phyloP scores from a whole-genome alignment of 1,284 basidiomycete species.

The Cystobasidiaceae sp. region DNA sequence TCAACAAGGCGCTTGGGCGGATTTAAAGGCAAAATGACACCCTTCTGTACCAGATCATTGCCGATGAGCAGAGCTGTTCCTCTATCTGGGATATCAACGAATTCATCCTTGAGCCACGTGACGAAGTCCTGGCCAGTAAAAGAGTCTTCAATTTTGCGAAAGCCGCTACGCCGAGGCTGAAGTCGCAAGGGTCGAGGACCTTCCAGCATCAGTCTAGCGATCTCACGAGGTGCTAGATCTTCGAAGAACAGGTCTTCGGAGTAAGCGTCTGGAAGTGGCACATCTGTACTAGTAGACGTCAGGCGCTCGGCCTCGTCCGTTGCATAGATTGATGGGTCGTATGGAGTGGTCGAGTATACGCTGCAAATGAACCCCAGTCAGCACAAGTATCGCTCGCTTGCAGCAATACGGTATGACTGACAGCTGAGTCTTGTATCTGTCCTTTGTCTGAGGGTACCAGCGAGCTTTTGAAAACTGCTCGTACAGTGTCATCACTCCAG shows the following conservation, averaged over 20 bases:
- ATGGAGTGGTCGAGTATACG: constrained; percentile 12
- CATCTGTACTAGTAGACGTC: neutral
- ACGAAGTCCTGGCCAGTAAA: constrained; percentile 83
- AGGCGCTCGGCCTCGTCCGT: constrained; percentile 17
- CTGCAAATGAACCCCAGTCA: neutral
- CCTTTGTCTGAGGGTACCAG: constrained; percentile 12
- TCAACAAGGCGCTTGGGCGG: constrained; percentile 19
- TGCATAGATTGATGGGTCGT: constrained; percentile 1
- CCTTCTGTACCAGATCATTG: constrained; percentile 64
- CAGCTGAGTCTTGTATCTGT: constrained; percentile 13
- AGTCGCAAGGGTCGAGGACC: constrained; percentile 65
- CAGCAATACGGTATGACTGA: neutral
- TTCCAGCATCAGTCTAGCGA: constrained; percentile 73
- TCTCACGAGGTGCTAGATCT: constrained; percentile 47
- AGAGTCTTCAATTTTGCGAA: constrained; percentile 61
- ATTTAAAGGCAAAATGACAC: constrained; percentile 56
- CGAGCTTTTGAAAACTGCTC: constrained; percentile 59
- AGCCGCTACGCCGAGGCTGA: constrained; percentile 71
- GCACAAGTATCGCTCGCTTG: neutral
- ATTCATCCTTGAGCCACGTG: constrained; percentile 78
- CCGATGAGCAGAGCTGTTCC: constrained; percentile 77
- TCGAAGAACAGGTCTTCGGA: constrained; percentile 15
- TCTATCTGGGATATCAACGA: constrained; percentile 71
- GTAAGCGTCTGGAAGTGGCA: constrained; percentile 21
- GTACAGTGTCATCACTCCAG: constrained; percentile 85